These are phyloP conservation scores for Tagetes erecta DNA, from an alignment of 129 eudicot genomes.

Conservation along the genomic window DNA sequence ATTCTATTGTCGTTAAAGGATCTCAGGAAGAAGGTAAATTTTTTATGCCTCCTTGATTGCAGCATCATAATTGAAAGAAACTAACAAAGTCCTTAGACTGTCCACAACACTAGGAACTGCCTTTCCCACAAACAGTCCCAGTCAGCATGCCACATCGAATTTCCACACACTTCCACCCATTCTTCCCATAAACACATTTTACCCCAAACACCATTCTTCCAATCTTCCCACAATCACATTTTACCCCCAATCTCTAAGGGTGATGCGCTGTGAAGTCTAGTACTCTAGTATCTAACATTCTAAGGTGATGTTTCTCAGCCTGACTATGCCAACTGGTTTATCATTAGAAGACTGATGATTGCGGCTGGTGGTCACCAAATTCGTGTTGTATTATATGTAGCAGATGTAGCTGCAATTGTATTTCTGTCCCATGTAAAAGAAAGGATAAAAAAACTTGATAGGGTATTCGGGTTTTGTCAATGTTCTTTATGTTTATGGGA, in stretches of 20 bases:
- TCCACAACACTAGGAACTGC: too few species aligned
- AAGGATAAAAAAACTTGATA: neutral
- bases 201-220: too few species aligned
- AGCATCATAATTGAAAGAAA: neutral
- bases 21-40: constrained; percentile 82
- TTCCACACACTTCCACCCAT: too few species aligned
- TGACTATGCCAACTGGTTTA: neutral
- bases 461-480: too few species aligned
- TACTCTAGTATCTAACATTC: too few species aligned
- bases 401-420: neutral
- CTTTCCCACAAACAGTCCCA: too few species aligned
- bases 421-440: neutral
- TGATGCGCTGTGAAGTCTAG: too few species aligned
- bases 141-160: too few species aligned
- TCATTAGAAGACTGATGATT: neutral
- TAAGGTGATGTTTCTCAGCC: neutral
- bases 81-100: too few species aligned
- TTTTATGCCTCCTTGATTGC: neutral
- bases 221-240: too few species aligned
- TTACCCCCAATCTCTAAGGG: too few species aligned
- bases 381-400: neutral
- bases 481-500: neutral
- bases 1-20: constrained; percentile 74
- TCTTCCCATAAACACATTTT: too few species aligned
- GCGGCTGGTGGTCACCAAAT: neutral